Percentiles rank a stretch among this genome's conserved stretches.
These are phyloP conservation scores for Dothistroma pini DNA, from an alignment of 2,329 filamentous ascomycete genomes.

Conservation along the genomic window DNA sequence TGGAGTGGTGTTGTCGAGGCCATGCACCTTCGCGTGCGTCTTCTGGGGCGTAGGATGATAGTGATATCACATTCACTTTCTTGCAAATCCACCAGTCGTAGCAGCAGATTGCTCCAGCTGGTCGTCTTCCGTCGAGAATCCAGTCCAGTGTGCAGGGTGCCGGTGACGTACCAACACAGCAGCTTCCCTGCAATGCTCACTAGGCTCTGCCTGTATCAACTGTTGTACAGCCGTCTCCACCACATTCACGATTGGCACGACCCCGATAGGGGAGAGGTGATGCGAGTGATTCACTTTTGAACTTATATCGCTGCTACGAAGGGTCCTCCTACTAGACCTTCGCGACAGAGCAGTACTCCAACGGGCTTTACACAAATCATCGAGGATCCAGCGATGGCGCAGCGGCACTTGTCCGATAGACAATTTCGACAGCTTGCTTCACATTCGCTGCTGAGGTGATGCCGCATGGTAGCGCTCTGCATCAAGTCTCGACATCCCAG, in stretches of 20 bases:
- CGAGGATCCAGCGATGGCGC: constrained; percentile 1
- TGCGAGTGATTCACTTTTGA: neutral
- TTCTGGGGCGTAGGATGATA: neutral
- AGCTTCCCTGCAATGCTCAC: neutral
- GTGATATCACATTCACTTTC: neutral
- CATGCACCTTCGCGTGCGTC: neutral
- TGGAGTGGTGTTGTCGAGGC: neutral
- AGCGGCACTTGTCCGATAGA: neutral
- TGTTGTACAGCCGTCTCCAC: neutral
- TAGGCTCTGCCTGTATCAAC: neutral
- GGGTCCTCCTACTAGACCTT: neutral
- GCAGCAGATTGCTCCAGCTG: neutral
- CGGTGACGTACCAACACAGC: neutral
- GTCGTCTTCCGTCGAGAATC: neutral
- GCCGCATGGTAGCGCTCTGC: neutral
- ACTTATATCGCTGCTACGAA: neutral
- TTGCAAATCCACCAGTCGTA: neutral
- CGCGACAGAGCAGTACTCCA: neutral
- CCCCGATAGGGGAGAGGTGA: neutral
- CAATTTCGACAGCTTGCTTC: neutral
- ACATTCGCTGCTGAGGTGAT: neutral
- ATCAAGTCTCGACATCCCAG: constrained; percentile 1
- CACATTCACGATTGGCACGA: constrained; percentile 1
- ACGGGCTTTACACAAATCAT: neutral
- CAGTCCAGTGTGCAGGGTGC: neutral